phyloP scores from a whole-genome alignment of 371 early-diverging fungal genomes.

The Gilbertella persicaria region DNA sequence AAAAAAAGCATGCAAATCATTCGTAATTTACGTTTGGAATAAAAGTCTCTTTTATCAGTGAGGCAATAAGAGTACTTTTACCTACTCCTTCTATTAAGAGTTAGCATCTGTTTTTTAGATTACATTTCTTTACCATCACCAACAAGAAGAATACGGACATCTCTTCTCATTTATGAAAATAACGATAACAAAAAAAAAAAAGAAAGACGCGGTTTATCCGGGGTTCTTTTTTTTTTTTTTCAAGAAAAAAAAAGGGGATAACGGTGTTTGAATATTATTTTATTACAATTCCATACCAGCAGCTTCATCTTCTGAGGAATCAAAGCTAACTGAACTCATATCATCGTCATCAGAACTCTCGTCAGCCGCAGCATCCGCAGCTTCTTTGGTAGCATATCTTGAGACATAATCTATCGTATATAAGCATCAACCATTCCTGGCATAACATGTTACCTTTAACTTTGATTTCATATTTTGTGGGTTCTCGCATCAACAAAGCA shows the following conservation, averaged over 20 bases:
- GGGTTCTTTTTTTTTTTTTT: too few species aligned
- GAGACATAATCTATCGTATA: constrained; percentile 71
- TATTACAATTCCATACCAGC: constrained; percentile 73
- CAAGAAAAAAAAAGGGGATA: neutral
- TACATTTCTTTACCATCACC: constrained; percentile 79
- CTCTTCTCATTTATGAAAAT: constrained; percentile 71
- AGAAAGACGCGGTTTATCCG: too few species aligned
- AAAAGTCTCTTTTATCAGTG: constrained; percentile 94
- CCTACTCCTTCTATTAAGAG: constrained; percentile 81
- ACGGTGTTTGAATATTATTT: neutral
- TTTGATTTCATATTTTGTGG: constrained; percentile 88
- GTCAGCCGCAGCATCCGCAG: constrained; percentile 80
- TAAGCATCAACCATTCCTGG: neutral
- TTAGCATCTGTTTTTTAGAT: neutral
- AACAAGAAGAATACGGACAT: constrained; percentile 87
- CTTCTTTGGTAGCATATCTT: constrained; percentile 89
- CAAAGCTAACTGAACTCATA: constrained; percentile 77
- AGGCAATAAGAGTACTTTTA: constrained; percentile 94
- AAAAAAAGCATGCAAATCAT: constrained; percentile 1
- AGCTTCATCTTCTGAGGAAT: constrained; percentile 82
- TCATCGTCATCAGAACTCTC: constrained; percentile 76
- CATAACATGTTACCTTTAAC: constrained; percentile 74
- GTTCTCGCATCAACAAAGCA: constrained; percentile 94
- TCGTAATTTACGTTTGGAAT: constrained; percentile 78
- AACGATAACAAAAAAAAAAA: neutral